Evolutionary conservation across 352 stramenopile genomes (phyloP), one percentile per base, ranked within the genome.

Genomic region (Thraustochytrium sp.): DNA sequence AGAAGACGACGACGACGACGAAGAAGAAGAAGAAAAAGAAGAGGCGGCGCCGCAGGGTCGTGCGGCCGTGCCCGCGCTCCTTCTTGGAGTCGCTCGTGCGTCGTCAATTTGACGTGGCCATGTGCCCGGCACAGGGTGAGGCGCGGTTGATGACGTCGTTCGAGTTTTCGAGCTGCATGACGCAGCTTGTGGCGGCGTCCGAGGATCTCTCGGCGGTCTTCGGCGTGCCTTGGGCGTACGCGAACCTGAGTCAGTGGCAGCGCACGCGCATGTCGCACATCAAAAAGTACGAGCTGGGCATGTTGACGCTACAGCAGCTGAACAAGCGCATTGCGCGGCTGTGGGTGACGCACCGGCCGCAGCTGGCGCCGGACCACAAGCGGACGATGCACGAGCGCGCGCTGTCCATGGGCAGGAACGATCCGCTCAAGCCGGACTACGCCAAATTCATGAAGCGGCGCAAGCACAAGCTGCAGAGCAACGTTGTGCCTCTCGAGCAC

Each of bases 381-480:
- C 76, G 88, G 42, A 80, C 89, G 3, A 91, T 97, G 11, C 93
- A 97, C 83, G 91, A 96, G 61, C 89, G 91, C 0, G 93, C 93
- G 0, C 84, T 97, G 3, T 90, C 92, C 0, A 96, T 96, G 90
- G 93, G 93, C 16, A 90, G 93, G 59, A 95, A 96, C 72, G 93
- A 97, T 54, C 92, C 93, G 0, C 85, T 96, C 13, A 97, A 97
- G 86, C 91, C 92, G 0, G 92, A 97, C 83, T 97, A 97, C 84
- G 94, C 91, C 13, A 94, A 93, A 84, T 97, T 97, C 48, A 82
- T 97, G 0, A 88, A 88, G 21, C 92, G 92, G 72, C 88, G 91
- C 2, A 85, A 82, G 46, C 38, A 82, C 21, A 38, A 54, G 16
- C 54, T 93, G 26, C 76, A 94, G 9, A 96, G 91, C 3, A 94